Conservation (phyloP, 1,284 basidiomycete species). For the Fistulinella cinereoalba region DNA sequence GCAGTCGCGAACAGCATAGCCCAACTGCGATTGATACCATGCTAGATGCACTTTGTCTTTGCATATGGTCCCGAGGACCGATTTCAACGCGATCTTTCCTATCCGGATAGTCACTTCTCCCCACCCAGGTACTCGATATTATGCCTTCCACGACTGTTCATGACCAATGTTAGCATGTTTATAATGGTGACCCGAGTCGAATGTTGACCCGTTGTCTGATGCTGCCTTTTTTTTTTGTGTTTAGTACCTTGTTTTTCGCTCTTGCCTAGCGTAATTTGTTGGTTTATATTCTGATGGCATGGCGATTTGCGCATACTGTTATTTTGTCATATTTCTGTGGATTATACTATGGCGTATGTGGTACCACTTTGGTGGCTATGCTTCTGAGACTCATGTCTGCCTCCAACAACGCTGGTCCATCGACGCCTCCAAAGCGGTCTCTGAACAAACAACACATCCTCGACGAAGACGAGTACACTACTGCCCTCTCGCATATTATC, state of each 20-base stretch:
- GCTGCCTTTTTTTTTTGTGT: constrained; percentile 9
- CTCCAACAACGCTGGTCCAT: constrained; percentile 19
- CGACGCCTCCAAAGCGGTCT: constrained; percentile 39
- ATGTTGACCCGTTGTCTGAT: constrained; percentile 8
- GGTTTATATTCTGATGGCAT: constrained; percentile 23
- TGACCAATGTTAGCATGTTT: constrained; percentile 23
- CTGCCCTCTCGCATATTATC: constrained; percentile 90
- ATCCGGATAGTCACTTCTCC: constrained; percentile 9
- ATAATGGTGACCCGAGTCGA: constrained; percentile 20
- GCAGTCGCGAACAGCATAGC: constrained; percentile 13
- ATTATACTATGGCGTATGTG: background rate
- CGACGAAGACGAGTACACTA: constrained; percentile 95
- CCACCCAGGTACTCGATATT: constrained; percentile 5
- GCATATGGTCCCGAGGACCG: constrained; percentile 23
- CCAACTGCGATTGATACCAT: constrained; percentile 11
- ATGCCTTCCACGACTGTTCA: constrained; percentile 23
- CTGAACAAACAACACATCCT: constrained; percentile 71
- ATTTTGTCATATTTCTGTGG: constrained; percentile 15
- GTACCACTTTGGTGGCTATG: constrained; percentile 15
- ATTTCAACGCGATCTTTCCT: constrained; percentile 13
- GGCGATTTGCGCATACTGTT: constrained; percentile 14
- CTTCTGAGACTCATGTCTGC: constrained; percentile 10
- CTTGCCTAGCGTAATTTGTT: constrained; percentile 15
- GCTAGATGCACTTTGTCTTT: constrained; percentile 6
- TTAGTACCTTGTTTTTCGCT: constrained; percentile 7